phyloP scores from a whole-genome alignment of 306 rosid genomes.

The Cicer yamashitae region DNA sequence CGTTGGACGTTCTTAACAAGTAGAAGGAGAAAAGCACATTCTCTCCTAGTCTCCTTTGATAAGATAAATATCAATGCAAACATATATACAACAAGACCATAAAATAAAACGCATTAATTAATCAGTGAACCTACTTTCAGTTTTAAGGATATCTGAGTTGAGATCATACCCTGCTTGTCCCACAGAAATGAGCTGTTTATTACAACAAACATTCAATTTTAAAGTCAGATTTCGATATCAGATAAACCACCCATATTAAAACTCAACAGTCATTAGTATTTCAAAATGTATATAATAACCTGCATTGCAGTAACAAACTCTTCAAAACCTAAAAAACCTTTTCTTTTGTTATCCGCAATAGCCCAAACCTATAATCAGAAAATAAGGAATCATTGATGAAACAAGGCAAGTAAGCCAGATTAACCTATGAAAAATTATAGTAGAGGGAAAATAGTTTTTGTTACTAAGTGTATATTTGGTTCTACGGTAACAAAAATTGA shows the following conservation, averaged over 20 bases:
- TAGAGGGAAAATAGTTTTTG: background rate
- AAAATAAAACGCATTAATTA: background rate
- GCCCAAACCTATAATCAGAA: constrained; percentile 68
- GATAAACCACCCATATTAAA: background rate
- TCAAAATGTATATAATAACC: constrained; percentile 52
- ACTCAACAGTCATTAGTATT: background rate
- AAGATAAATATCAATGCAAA: constrained; percentile 26
- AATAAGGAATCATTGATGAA: background rate
- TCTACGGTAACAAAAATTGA: no score
- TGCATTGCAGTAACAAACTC: constrained; percentile 93
- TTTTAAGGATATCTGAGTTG: constrained; percentile 64
- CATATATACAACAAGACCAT: background rate
- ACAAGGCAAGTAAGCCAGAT: constrained; percentile 10
- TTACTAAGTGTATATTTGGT: background rate
- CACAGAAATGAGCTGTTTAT: constrained; percentile 69
- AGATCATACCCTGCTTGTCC: constrained; percentile 80
- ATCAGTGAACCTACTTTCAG: constrained; percentile 59
- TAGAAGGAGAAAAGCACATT: background rate
- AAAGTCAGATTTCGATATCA: constrained; percentile 33
- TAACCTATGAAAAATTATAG: background rate
- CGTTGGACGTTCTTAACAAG: background rate
- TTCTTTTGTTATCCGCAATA: constrained; percentile 71
- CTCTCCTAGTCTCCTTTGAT: constrained; percentile 3
- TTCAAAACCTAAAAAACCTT: constrained; percentile 70
- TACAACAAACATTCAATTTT: constrained; percentile 26